Evolutionary conservation across 768 basidiomycete genomes (phyloP).

Genomic region (Brasilioporus rufonigricans): DNA sequence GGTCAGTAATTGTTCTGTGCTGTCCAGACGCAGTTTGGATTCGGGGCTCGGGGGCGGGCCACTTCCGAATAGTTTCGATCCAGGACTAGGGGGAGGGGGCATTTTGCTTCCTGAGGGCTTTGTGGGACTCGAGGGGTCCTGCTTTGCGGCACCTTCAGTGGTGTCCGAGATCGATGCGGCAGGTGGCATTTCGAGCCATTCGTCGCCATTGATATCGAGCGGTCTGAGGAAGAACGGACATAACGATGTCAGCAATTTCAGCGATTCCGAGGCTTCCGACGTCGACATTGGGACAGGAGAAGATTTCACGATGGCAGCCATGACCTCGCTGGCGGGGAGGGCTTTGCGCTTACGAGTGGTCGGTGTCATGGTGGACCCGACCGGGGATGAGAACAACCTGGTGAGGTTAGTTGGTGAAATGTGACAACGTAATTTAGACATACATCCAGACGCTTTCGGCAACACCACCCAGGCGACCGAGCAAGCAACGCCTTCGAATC

Average conservation of each 20-base stretch:
- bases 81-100: slow-evolving; percentile 37
- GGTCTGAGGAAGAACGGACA: slow-evolving; percentile 81
- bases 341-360: slow-evolving; percentile 68
- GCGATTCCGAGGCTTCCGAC: slow-evolving; percentile 74
- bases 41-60: slow-evolving; percentile 49
- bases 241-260: slow-evolving; percentile 59
- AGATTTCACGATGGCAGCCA: slow-evolving; percentile 70
- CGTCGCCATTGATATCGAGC: slow-evolving; percentile 56
- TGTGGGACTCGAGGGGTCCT: slow-evolving; percentile 34
- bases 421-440: slow-evolving; percentile 18
- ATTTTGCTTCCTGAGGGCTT: slow-evolving; percentile 30
- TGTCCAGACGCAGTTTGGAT: slow-evolving; percentile 50
- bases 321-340: slow-evolving; percentile 64
- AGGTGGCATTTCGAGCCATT: slow-evolving; percentile 51
- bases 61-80: slow-evolving; percentile 29
- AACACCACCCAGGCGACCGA: slow-evolving; percentile 74
- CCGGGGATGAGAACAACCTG: slow-evolving; percentile 70
- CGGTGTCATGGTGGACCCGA: slow-evolving; percentile 49
- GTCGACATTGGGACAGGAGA: slow-evolving; percentile 77
- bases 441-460: slow-evolving; percentile 92
- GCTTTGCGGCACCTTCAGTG: slow-evolving; percentile 5
- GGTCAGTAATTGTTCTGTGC: slow-evolving; percentile 56
- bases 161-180: slow-evolving; percentile 18
- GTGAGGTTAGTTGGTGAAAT: neutral
- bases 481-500: slow-evolving; percentile 67